These are phyloP conservation scores for Daedaleopsis sinensis DNA, from an alignment of 768 basidiomycete genomes.

Conservation along the genomic window DNA sequence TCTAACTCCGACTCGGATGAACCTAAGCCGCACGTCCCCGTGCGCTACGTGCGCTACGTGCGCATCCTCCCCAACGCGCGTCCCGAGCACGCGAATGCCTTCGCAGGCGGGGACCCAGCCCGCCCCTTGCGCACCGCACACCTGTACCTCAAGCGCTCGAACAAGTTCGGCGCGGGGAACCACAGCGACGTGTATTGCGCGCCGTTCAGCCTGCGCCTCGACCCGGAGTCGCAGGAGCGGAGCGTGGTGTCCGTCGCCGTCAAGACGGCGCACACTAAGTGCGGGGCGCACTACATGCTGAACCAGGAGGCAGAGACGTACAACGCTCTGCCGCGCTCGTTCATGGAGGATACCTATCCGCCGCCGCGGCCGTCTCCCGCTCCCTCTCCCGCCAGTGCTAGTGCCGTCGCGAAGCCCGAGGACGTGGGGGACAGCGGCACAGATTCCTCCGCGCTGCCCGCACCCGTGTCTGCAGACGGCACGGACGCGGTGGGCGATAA, in stretches of 20 bases:
- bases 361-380: slow-evolving; percentile 16
- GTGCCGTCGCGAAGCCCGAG: slow-evolving; percentile 25
- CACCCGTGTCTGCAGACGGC: not conserved
- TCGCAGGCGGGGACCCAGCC: not conserved
- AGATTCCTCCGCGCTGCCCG: slow-evolving; percentile 41
- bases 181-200: slow-evolving; percentile 24
- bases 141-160: slow-evolving; percentile 46
- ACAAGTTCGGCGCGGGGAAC: slow-evolving; percentile 35
- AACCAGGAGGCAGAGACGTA: slow-evolving; percentile 47
- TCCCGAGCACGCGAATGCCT: not conserved
- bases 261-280: slow-evolving; percentile 23
- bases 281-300: slow-evolving; percentile 23
- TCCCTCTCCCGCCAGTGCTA: slow-evolving; percentile 47
- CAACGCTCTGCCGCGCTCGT: slow-evolving; percentile 45
- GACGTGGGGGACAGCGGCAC: no score
- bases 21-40: not conserved
- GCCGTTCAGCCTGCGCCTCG: slow-evolving; percentile 49
- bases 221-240: not conserved
- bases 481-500: no score
- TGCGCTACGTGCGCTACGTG: slow-evolving; percentile 1
- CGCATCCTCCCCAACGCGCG: not conserved
- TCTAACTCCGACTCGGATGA: slow-evolving; percentile 13
- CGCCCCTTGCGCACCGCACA: slow-evolving; percentile 36
- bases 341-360: slow-evolving; percentile 40
- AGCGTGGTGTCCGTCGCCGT: slow-evolving; percentile 30